Evolutionary conservation across 2,329 filamentous ascomycete genomes (phyloP).

Genomic region (Aspergillus novofumigatus): DNA sequence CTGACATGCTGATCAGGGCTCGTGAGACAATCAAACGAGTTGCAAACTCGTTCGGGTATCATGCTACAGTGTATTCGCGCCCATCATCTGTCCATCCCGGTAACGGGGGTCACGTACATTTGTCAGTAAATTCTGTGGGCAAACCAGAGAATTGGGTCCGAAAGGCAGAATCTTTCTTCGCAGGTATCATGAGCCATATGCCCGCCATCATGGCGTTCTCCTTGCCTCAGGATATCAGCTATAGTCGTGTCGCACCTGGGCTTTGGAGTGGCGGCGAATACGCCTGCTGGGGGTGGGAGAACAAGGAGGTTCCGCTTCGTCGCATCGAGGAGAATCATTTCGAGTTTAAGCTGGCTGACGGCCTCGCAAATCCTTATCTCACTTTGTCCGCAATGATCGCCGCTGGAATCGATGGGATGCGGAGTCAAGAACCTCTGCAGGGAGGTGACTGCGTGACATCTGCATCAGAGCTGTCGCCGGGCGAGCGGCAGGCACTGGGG

Average conservation of each 20-base stretch:
- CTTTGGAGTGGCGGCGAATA: slow-evolving; percentile 26
- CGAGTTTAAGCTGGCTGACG: slow-evolving; percentile 25
- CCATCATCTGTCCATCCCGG: slow-evolving; percentile 10
- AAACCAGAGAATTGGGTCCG: not conserved
- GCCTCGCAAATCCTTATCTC: slow-evolving; percentile 28
- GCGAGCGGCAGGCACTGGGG: not conserved
- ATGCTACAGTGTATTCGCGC: slow-evolving; percentile 21
- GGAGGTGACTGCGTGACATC: not conserved
- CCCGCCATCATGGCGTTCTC: slow-evolving; percentile 20
- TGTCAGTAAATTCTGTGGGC: slow-evolving; percentile 16
- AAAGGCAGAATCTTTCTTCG: slow-evolving; percentile 17
- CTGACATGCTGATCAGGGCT: slow-evolving; percentile 20
- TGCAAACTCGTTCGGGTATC: slow-evolving; percentile 11
- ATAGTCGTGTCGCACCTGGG: slow-evolving; percentile 19
- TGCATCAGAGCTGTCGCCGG: not conserved
- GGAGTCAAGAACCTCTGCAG: not conserved
- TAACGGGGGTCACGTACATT: slow-evolving; percentile 23
- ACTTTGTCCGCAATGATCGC: slow-evolving; percentile 19
- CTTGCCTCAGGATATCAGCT: slow-evolving; percentile 20
- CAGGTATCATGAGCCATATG: slow-evolving; percentile 22
- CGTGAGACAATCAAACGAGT: slow-evolving; percentile 17
- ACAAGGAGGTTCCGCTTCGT: slow-evolving; percentile 22
- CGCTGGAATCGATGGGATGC: slow-evolving; percentile 16
- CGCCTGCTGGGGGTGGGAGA: slow-evolving; percentile 23
- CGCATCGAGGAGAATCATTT: slow-evolving; percentile 19